phyloP scores from a whole-genome alignment of 2,329 filamentous ascomycete species.

The Aspergillus sp. region DNA sequence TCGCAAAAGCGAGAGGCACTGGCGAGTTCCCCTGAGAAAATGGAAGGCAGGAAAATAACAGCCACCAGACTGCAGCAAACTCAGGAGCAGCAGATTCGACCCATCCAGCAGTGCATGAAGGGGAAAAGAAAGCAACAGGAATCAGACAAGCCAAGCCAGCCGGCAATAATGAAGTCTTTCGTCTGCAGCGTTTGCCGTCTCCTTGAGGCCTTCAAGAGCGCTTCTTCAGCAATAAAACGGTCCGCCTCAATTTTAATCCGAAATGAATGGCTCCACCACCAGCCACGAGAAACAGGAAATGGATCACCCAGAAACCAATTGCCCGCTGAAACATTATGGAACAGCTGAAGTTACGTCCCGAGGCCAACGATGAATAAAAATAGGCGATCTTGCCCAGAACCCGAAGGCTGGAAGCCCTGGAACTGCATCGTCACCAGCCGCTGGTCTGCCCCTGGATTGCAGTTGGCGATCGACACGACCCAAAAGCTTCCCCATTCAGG shows the following conservation, averaged over 20 bases:
- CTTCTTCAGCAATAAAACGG: slow-evolving; percentile 10
- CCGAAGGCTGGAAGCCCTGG: background rate
- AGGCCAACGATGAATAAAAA: background rate
- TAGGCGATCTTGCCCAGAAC: background rate
- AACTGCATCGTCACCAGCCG: background rate
- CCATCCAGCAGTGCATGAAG: slow-evolving; percentile 14
- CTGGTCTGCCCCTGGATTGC: background rate
- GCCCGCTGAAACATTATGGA: background rate
- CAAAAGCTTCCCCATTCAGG: slow-evolving; percentile 1
- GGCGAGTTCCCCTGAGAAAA: background rate
- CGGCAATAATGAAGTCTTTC: slow-evolving; percentile 4
- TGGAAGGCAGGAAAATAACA: slow-evolving; percentile 16
- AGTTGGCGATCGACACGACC: background rate
- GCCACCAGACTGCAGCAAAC: slow-evolving; percentile 17
- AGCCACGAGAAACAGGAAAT: background rate
- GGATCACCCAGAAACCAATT: background rate
- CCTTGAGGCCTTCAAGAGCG: background rate
- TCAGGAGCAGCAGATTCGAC: slow-evolving; percentile 11
- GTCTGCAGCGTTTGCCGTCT: background rate
- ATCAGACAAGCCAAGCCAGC: slow-evolving; percentile 12
- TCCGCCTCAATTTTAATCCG: slow-evolving; percentile 30
- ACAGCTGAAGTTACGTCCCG: background rate
- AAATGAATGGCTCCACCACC: slow-evolving; percentile 24
- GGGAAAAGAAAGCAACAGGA: slow-evolving; percentile 10
- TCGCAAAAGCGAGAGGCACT: slow-evolving; percentile 4